Evolutionary conservation across 352 stramenopile genomes (phyloP), one percentile per base, ranked within the genome.

Genomic region (Globisporangium sylvaticum): DNA sequence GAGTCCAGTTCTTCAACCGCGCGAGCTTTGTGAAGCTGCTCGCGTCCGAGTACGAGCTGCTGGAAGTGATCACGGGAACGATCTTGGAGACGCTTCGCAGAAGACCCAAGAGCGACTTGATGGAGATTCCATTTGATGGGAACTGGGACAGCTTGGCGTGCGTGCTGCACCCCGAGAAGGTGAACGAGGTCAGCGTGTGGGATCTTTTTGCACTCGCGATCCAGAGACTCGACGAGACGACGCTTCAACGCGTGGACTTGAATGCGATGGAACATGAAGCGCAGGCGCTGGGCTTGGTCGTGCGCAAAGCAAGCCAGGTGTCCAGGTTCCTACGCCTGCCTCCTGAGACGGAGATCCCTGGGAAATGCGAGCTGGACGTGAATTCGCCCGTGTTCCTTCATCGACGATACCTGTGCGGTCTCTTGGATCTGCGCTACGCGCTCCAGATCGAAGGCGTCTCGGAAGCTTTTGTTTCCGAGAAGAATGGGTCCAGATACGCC

Each of bases 1-100:
- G 84, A 37, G 97, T 99, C 5, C 97, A 99, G 76, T 99, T 99
- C 67, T 91, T 99, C 67, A 99, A 99, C 73, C 92, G 97, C n/a
- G 90, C 95, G 32, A 97, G 91, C 7, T 99, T 99, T 76, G 96
- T 99, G 20, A 88, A 88, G 68, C 76, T 91, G 2, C 62, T 95
- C n/a, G 83, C 92, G 25, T 72, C 76, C 6, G 76, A 92, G 64
- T 86, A 91, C 68, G 83, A 88, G 31, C 61, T 95, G 8, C 67
- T 95, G 29, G 84, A 91, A 65, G 84, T 92, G 2, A 67, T 95
- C 18, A 74, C 91, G 20, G 76, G 74, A 3, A 91, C 85, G 1
- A 80, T 93, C 15, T 72, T 91, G 9, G 83, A 92, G 68, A 93
- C 85, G 29, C 55, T 94, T 59, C 80, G 79, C 50, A 76, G 83